Conservation (phyloP, 305 asterid genomes). For the Coffea humblotiana region DNA sequence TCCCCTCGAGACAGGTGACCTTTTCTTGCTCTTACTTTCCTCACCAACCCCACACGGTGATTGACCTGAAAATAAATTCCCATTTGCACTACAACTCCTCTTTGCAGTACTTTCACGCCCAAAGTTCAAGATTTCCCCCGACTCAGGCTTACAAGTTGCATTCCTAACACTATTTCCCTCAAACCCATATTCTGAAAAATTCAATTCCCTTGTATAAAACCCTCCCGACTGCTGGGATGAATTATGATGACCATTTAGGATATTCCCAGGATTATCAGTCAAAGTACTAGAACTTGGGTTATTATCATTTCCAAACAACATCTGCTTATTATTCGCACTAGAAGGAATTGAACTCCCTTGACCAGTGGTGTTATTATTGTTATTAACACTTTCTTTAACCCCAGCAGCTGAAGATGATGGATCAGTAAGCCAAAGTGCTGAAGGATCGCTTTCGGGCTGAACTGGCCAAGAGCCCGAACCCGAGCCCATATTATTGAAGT, state of each 20-base stretch:
- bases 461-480: constrained; percentile 51
- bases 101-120: constrained; percentile 44
- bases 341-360: constrained; percentile 39
- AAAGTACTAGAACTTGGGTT: constrained; percentile 27
- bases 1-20: constrained; percentile 49
- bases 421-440: constrained; percentile 56
- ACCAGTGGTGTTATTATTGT: not conserved
- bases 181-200: constrained; percentile 57
- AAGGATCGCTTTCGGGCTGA: constrained; percentile 48
- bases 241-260: constrained; percentile 15
- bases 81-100: constrained; percentile 31
- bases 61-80: constrained; percentile 42
- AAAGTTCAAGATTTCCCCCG: constrained; percentile 65
- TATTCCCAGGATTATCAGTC: constrained; percentile 40
- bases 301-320: constrained; percentile 31
- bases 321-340: constrained; percentile 33
- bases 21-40: constrained; percentile 46
- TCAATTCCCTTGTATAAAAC: constrained; percentile 44
- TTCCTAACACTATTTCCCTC: constrained; percentile 37
- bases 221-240: constrained; percentile 33
- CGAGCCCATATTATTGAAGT: constrained; percentile 52
- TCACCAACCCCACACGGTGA: constrained; percentile 35
- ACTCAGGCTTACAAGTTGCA: constrained; percentile 55
- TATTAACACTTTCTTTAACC: constrained; percentile 22
- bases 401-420: constrained; percentile 41